Conservation (phyloP, 495 filamentous ascomycete genomes). For the Podospora conica region DNA sequence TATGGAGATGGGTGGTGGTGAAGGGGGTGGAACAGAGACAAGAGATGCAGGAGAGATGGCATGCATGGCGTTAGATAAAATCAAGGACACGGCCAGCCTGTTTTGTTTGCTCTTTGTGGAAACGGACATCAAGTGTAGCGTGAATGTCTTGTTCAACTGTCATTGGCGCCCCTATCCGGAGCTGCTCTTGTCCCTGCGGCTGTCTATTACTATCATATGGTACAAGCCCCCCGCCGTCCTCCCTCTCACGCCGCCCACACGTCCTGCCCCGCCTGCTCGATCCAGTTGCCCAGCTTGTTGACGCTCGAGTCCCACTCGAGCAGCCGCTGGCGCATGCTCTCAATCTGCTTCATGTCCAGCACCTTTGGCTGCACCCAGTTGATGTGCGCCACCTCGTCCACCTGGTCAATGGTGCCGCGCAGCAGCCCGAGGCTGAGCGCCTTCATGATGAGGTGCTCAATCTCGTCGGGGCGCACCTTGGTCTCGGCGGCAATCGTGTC, state of each 20-base stretch:
- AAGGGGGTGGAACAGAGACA: not conserved
- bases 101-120: not conserved
- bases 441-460: conserved; percentile 98
- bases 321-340: conserved; percentile 80
- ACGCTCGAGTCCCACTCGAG: conserved; percentile 94
- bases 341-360: conserved; percentile 91
- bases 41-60: too few relatives aligned
- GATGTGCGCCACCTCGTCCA: conserved; percentile 87
- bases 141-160: not conserved
- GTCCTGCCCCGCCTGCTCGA: conserved; percentile 81
- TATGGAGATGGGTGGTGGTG: not conserved
- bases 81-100: not conserved
- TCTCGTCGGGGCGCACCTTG: conserved; percentile 81
- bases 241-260: conserved; percentile 71
- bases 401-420: conserved; percentile 91
- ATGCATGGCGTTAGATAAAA: not conserved
- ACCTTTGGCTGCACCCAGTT: conserved; percentile 99
- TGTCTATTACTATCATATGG: conserved; percentile 7
- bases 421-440: conserved; percentile 87
- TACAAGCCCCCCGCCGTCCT: not conserved
- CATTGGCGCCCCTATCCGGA: not conserved
- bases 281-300: conserved; percentile 91
- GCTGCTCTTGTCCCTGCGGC: not conserved
- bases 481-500: conserved; percentile 81
- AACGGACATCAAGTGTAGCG: not conserved